Evolutionary conservation across 148 eudicot species (phyloP).

Genomic region (Amaranthus hypochondriacus): DNA sequence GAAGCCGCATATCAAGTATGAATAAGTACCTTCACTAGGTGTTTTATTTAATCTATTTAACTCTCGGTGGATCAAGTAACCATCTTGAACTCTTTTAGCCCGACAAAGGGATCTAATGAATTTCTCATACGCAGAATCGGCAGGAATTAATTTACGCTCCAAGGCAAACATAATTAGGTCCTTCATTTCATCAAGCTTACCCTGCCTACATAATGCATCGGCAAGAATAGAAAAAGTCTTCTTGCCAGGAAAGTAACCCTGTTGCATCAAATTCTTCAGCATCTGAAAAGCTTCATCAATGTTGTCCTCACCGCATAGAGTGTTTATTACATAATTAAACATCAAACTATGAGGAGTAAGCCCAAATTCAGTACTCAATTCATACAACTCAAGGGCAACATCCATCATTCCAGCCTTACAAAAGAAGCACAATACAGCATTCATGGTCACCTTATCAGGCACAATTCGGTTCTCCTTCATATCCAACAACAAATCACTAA

Average conservation of each 20-base stretch:
- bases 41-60: slow-evolving; percentile 42
- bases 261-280: slow-evolving; percentile 44
- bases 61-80: slow-evolving; percentile 50
- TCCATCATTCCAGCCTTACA: slow-evolving; percentile 90
- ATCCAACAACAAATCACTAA: slow-evolving; percentile 71
- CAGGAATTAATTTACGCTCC: slow-evolving; percentile 40
- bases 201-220: slow-evolving; percentile 69
- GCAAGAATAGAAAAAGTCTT: slow-evolving; percentile 64
- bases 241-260: slow-evolving; percentile 54
- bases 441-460: slow-evolving; percentile 79
- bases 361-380: slow-evolving; percentile 51
- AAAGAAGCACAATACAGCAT: slow-evolving; percentile 62
- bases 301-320: slow-evolving; percentile 61
- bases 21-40: slow-evolving; percentile 39
- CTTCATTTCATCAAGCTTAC: slow-evolving; percentile 72
- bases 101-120: slow-evolving; percentile 63
- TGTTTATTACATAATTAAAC: slow-evolving; percentile 60
- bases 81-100: slow-evolving; percentile 62
- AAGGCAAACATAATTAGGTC: slow-evolving; percentile 53
- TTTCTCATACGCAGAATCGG: slow-evolving; percentile 40
- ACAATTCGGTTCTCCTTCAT: slow-evolving; percentile 51
- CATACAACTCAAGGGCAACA: slow-evolving; percentile 56
- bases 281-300: slow-evolving; percentile 60
- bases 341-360: slow-evolving; percentile 61
- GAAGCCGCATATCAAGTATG: slow-evolving; percentile 56